A percentile compares a stretch with the other conserved stretches of the same genome.
Evolutionary conservation across 2,329 filamentous ascomycete species (phyloP).

Genomic region (Rutstroemia sydowiana): DNA sequence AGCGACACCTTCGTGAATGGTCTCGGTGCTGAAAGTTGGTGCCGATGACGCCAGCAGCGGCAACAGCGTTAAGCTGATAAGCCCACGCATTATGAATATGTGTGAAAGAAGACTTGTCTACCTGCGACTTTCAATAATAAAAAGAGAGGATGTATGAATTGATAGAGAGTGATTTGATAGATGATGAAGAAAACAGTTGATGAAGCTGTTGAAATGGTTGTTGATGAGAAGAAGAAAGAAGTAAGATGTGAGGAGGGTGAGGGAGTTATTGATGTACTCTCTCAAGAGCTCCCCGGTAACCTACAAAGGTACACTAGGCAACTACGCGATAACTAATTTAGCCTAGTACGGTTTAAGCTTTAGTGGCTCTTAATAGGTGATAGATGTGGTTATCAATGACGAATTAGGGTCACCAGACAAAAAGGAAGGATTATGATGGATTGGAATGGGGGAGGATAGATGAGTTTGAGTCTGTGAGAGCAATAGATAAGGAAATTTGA

Average conservation of each 20-base stretch:
- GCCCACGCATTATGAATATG: slow-evolving; percentile 63
- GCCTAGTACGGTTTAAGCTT: neutral
- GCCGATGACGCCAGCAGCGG: slow-evolving; percentile 67
- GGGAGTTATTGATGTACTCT: slow-evolving; percentile 16
- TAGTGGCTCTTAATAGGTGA: no score
- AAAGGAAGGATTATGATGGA: no score
- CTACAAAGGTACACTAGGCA: slow-evolving; percentile 10
- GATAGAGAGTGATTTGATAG: slow-evolving; percentile 25
- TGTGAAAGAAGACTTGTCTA: slow-evolving; percentile 27
- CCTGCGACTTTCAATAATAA: slow-evolving; percentile 33
- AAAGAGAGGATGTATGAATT: slow-evolving; percentile 11
- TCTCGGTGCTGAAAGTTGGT: slow-evolving; percentile 68
- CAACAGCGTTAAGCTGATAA: slow-evolving; percentile 61
- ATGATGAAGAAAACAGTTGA: slow-evolving; percentile 12
- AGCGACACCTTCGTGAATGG: slow-evolving; percentile 79
- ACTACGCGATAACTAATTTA: slow-evolving; percentile 10
- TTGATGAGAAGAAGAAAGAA: slow-evolving; percentile 24
- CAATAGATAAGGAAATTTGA: no score
- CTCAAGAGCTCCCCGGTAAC: slow-evolving; percentile 8
- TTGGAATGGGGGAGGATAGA: no score
- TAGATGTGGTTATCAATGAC: slow-evolving; percentile 10
- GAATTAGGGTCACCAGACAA: slow-evolving; percentile 10
- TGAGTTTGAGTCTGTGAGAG: no score
- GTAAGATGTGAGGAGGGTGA: slow-evolving; percentile 14
- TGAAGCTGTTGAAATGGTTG: slow-evolving; percentile 5